These are phyloP conservation scores for Trichocladium uniseriatum DNA, from an alignment of 495 filamentous ascomycete species.

Conservation along the genomic window DNA sequence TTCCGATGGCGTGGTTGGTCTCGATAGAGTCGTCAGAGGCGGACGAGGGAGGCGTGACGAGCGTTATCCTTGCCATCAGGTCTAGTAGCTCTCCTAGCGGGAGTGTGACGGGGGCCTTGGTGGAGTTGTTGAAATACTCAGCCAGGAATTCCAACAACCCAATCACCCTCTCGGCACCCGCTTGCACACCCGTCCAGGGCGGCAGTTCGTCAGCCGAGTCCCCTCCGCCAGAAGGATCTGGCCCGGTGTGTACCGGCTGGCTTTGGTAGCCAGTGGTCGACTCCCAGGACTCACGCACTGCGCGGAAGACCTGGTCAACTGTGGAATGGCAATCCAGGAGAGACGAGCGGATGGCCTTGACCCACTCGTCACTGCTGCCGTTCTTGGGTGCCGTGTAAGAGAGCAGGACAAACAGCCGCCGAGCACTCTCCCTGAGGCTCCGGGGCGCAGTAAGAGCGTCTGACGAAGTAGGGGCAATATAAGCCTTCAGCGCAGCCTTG, in stretches of 20 bases:
- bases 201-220: slow-evolving; percentile 43
- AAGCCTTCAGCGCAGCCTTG: slow-evolving; percentile 45
- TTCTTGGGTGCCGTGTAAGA: slow-evolving; percentile 71
- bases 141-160: slow-evolving; percentile 53
- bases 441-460: slow-evolving; percentile 38
- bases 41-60: slow-evolving; percentile 48
- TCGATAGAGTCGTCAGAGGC: slow-evolving; percentile 33
- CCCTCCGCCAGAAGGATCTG: slow-evolving; percentile 36
- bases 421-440: slow-evolving; percentile 43
- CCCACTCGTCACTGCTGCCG: slow-evolving; percentile 63
- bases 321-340: slow-evolving; percentile 56
- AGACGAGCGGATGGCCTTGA: slow-evolving; percentile 47
- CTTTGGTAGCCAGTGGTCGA: slow-evolving; percentile 39
- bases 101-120: slow-evolving; percentile 50
- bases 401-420: slow-evolving; percentile 54
- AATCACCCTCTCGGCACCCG: slow-evolving; percentile 58
- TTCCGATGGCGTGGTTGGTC: slow-evolving; percentile 57
- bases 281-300: slow-evolving; percentile 69
- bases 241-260: slow-evolving; percentile 27
- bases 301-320: slow-evolving; percentile 63
- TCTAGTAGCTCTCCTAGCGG: slow-evolving; percentile 58
- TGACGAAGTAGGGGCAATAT: slow-evolving; percentile 48
- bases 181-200: slow-evolving; percentile 59
- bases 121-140: slow-evolving; percentile 42
- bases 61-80: slow-evolving; percentile 56